Percentiles rank a stretch among this genome's conserved stretches.
Conservation (phyloP, 345 rosid genomes). For the Melastoma malabathricum region DNA sequence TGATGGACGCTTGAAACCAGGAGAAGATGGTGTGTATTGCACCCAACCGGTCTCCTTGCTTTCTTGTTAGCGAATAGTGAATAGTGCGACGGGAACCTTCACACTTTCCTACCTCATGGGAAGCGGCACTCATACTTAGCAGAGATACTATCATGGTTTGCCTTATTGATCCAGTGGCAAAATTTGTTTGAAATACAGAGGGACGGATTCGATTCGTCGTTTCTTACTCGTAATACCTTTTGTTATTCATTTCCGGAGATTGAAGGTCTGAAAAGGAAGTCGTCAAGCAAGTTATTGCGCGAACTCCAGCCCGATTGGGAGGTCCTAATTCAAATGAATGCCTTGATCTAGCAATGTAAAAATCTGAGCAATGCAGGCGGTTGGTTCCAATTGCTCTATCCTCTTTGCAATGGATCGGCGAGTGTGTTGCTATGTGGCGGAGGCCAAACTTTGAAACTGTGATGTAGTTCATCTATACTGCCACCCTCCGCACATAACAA, state of each 20-base stretch:
- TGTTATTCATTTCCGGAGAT: slow-evolving; percentile 31
- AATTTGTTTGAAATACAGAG: too few species aligned
- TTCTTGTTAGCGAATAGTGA: too few species aligned
- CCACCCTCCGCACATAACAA: slow-evolving; percentile 92
- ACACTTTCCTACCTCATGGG: too few species aligned
- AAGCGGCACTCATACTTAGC: too few species aligned
- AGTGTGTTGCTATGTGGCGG: slow-evolving; percentile 97
- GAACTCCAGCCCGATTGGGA: slow-evolving; percentile 90
- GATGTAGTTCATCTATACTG: slow-evolving; percentile 97
- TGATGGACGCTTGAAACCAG: slow-evolving; percentile 92
- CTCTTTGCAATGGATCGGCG: slow-evolving; percentile 56
- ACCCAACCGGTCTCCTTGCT: background rate
- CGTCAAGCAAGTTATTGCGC: slow-evolving; percentile 95
- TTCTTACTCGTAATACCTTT: background rate
- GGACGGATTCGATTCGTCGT: background rate
- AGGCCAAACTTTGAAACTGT: slow-evolving; percentile 97
- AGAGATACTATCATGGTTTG: too few species aligned
- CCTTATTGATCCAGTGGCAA: too few species aligned
- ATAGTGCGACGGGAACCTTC: too few species aligned
- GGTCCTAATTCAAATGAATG: slow-evolving; percentile 24
- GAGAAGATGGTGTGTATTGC: slow-evolving; percentile 59
- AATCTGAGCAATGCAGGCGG: background rate
- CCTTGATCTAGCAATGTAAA: background rate
- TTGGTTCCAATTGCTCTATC: background rate
- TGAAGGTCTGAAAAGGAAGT: slow-evolving; percentile 87